A percentile compares a stretch with the other conserved stretches of the same genome.
These are phyloP conservation scores for Ceratobasidium sp. DNA, from an alignment of 1,284 basidiomycete species.

Conservation along the genomic window DNA sequence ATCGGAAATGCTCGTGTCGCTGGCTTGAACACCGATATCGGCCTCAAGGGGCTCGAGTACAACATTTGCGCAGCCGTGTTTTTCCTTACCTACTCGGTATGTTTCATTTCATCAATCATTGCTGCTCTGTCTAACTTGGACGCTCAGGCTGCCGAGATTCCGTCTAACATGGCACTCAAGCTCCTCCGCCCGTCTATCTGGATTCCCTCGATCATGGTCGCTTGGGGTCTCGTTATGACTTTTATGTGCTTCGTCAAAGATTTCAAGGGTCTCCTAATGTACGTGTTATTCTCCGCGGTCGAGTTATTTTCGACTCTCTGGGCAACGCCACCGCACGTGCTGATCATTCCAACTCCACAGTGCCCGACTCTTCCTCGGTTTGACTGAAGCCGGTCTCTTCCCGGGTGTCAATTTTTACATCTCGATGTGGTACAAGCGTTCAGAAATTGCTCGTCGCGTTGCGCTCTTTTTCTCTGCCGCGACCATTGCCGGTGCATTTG, in stretches of 20 bases:
- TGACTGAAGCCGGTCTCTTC: conserved; percentile 76
- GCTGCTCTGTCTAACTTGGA: conserved; percentile 7
- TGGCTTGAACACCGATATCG: not conserved
- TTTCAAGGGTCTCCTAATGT: conserved; percentile 61
- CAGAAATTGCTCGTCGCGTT: not conserved
- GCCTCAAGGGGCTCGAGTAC: not conserved
- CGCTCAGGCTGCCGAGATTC: not conserved
- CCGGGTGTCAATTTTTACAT: conserved; percentile 64
- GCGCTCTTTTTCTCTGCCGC: not conserved
- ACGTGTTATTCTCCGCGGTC: conserved; percentile 41
- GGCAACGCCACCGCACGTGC: not conserved
- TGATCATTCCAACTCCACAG: conserved; percentile 4
- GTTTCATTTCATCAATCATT: not conserved
- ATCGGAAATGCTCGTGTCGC: conserved; percentile 1
- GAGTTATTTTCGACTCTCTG: conserved; percentile 8
- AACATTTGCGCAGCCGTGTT: not conserved
- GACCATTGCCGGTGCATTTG: conserved; percentile 13
- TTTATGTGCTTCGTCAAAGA: conserved; percentile 60
- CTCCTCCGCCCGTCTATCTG: conserved; percentile 43
- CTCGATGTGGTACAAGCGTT: conserved; percentile 53
- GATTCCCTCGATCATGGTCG: conserved; percentile 54
- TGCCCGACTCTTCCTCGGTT: conserved; percentile 64
- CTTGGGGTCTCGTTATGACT: conserved; percentile 75
- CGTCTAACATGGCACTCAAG: not conserved
- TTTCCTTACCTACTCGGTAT: conserved; percentile 21